Base-by-base conservation (phyloP, 192 early-diverging fungal genomes). In the Phlyctochytrium arcticum region DNA sequence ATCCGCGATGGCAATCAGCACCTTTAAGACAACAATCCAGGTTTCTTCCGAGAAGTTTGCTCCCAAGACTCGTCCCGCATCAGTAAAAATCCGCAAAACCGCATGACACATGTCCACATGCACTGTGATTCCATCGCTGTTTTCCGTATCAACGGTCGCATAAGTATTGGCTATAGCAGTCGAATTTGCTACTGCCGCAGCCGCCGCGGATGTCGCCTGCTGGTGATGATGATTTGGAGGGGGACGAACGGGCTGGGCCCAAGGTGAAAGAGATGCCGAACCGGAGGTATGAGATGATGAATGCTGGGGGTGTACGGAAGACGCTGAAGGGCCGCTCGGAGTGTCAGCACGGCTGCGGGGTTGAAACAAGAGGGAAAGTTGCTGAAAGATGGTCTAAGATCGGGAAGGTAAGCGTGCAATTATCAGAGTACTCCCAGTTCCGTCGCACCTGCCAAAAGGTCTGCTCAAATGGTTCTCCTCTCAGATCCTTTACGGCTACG, bases 21-120 rank as follows among this genome's bases (percentile, higher is more conserved):
- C 87, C 60, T 92, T 92, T 19, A 94, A 69, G 8, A 94, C 66
- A 3, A 90, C 84, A 21, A 80, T 77, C 92, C 92, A 94, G 0
- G 90, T 94, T 34, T 88, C 87, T 56, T 82, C 71, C 1, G 85
- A 83, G 46, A 92, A 85, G 36, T 62, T 58, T n/a, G 64, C 48
- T 1, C 81, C 82, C 10, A 88, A 67, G 6, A 82, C 82, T 50
- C 85, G 74, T 6, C 80, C 86, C 19, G 87, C 85, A 63, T 74
- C 82, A 6, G 79, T 75, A 7, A 92, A 48, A 0, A 90, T 78
- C 0, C 76, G 75, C 1, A 93, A 75, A 0, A 87, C 84, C 32
- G 80, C 75, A 68, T 89, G 86, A 69, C 92, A 93, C 7, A 93
- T 68, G 46, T 87, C 88, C 42, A 91, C 76, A 57, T 92, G 89